A percentile compares a stretch with the other conserved stretches of the same genome.
These are phyloP conservation scores for Coniochaeta hoffmannii DNA, from an alignment of 2,329 filamentous ascomycete species.

Conservation along the genomic window DNA sequence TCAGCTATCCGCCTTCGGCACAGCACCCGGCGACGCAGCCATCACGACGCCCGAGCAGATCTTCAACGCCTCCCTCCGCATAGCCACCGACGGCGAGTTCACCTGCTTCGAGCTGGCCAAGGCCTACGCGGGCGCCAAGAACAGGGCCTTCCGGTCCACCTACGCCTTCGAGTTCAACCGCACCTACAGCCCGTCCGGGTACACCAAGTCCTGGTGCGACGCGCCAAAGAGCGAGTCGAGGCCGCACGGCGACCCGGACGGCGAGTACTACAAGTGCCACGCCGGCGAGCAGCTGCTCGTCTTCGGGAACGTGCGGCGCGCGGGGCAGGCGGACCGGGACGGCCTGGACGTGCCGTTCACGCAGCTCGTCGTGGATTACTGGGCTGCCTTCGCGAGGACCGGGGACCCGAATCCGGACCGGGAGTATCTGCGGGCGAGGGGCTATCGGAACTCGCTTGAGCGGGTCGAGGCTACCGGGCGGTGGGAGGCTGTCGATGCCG, in stretches of 20 bases:
- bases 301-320: conserved; percentile 25
- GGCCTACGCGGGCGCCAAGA: conserved; percentile 24
- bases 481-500: conserved; percentile 18
- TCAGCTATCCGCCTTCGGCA: conserved; percentile 9
- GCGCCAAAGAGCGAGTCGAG: conserved; percentile 17
- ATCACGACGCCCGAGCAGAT: conserved; percentile 10
- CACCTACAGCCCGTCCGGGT: conserved; percentile 25
- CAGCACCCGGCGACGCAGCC: conserved; percentile 7
- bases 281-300: conserved; percentile 29
- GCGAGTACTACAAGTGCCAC: conserved; percentile 34
- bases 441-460: conserved; percentile 18
- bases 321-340: conserved; percentile 25
- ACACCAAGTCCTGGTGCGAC: conserved; percentile 21
- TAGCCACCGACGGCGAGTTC: conserved; percentile 24
- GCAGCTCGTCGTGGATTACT: conserved; percentile 25
- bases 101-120: conserved; percentile 26
- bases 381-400: conserved; percentile 23
- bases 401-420: conserved; percentile 23
- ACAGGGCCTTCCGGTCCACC: conserved; percentile 20
- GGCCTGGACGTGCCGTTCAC: conserved; percentile 25
- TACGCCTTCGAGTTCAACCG: conserved; percentile 32
- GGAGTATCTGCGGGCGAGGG: conserved; percentile 21
- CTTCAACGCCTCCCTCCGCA: conserved; percentile 24
- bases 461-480: conserved; percentile 17
- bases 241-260: conserved; percentile 25